Evolutionary conservation across 129 eudicot species (phyloP).

Genomic region (Silybum marianum): DNA sequence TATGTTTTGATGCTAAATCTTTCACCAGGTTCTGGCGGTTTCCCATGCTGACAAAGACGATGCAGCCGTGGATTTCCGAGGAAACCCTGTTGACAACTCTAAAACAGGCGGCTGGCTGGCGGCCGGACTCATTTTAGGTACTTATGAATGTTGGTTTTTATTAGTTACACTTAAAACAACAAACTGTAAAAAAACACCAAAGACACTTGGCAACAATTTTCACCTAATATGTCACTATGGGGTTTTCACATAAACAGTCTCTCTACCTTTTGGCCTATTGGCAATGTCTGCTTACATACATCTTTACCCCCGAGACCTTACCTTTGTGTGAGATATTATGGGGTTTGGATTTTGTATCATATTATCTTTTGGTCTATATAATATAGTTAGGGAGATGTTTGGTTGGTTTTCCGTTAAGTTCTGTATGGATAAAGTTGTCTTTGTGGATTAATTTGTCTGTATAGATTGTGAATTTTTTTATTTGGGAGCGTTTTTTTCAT

Average conservation of each 20-base stretch:
- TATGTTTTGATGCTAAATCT: constrained; percentile 7
- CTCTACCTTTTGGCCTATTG: not conserved
- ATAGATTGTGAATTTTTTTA: too few relatives aligned
- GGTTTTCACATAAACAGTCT: not conserved
- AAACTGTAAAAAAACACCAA: not conserved
- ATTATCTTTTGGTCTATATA: not conserved
- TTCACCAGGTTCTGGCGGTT: constrained; percentile 57
- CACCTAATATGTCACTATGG: not conserved
- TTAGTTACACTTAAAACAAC: too few relatives aligned
- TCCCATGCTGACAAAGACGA: constrained; percentile 48
- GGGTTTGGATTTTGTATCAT: not conserved
- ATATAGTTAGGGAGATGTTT: not conserved
- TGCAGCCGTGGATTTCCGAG: constrained; percentile 60
- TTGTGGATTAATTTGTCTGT: too few relatives aligned
- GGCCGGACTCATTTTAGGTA: constrained; percentile 96
- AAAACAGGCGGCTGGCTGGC: constrained; percentile 97
- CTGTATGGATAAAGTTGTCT: too few relatives aligned
- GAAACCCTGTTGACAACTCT: constrained; percentile 80
- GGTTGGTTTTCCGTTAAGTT: too few relatives aligned
- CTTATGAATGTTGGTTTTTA: not conserved
- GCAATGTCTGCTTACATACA: not conserved
- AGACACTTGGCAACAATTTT: not conserved
- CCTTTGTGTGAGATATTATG: not conserved
- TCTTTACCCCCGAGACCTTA: not conserved
- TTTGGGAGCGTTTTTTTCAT: too few relatives aligned